Evolutionary conservation across 75 land plant genomes (phyloP).

Genomic region (Sequoiadendron giganteum): DNA sequence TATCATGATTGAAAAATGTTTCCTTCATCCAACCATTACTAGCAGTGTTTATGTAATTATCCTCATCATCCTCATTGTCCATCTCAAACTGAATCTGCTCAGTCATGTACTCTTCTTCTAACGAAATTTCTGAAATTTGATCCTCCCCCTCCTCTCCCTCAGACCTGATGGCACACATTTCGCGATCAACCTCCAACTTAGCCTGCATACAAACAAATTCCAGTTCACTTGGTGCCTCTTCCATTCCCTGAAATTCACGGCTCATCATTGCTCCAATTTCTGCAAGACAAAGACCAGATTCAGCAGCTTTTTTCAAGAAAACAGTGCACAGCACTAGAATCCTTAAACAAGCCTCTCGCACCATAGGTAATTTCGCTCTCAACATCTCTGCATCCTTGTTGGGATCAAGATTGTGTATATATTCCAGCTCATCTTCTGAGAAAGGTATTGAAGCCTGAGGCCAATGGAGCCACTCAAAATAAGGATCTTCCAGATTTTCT

Average conservation of each 20-base stretch:
- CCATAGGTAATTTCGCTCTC: slow-evolving; percentile 63
- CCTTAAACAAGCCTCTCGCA: slow-evolving; percentile 74
- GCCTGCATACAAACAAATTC: slow-evolving; percentile 66
- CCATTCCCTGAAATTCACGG: slow-evolving; percentile 60
- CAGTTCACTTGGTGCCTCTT: slow-evolving; percentile 79
- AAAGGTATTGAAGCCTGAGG: slow-evolving; percentile 85
- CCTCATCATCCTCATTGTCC: slow-evolving; percentile 40
- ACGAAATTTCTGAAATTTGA: slow-evolving; percentile 6
- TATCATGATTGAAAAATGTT: neutral
- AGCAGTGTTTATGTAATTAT: neutral
- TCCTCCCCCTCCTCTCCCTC: slow-evolving; percentile 20
- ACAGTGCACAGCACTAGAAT: slow-evolving; percentile 67
- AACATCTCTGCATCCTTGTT: slow-evolving; percentile 47
- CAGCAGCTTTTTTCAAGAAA: slow-evolving; percentile 70
- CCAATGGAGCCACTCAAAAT: slow-evolving; percentile 91
- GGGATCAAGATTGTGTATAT: slow-evolving; percentile 63
- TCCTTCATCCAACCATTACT: neutral
- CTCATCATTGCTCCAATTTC: slow-evolving; percentile 91
- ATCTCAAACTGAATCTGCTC: slow-evolving; percentile 38
- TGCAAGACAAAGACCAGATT: slow-evolving; percentile 60
- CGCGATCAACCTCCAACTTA: slow-evolving; percentile 31
- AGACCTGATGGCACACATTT: slow-evolving; percentile 15
- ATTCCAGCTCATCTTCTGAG: slow-evolving; percentile 77
- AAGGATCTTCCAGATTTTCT: slow-evolving; percentile 68
- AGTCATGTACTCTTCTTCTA: slow-evolving; percentile 8